These are phyloP conservation scores for Lablab purpureus DNA, from an alignment of 306 rosid species.

Conservation along the genomic window DNA sequence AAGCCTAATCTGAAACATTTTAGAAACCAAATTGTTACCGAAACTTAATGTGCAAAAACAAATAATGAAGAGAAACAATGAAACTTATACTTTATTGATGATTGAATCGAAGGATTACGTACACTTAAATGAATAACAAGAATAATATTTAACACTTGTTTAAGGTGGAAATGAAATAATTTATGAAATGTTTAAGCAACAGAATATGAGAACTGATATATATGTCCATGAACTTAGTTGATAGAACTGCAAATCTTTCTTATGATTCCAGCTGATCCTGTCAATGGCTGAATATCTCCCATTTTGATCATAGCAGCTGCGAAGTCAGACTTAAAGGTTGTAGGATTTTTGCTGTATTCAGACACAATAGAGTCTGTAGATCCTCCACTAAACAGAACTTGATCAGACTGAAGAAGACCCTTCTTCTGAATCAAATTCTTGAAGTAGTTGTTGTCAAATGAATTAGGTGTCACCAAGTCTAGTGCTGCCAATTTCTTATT, in stretches of 20 bases:
- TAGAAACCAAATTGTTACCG: too few relatives aligned
- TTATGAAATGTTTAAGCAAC: not conserved
- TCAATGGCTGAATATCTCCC: conserved; percentile 47
- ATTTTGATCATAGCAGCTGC: conserved; percentile 55
- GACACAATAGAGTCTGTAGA: conserved; percentile 41
- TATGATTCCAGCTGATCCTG: conserved; percentile 37
- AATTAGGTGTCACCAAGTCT: conserved; percentile 68
- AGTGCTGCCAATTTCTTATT: conserved; percentile 55
- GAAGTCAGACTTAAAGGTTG: conserved; percentile 47
- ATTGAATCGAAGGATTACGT: not conserved
- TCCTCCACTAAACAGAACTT: conserved; percentile 50
- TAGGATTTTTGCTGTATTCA: conserved; percentile 49
- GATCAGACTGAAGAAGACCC: conserved; percentile 65
- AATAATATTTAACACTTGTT: conserved; percentile 10
- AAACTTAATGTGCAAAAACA: too few relatives aligned
- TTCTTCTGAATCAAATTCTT: conserved; percentile 64
- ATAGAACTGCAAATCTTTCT: conserved; percentile 43
- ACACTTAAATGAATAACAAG: conserved; percentile 10
- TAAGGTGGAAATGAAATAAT: not conserved
- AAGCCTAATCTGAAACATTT: too few relatives aligned
- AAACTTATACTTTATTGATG: not conserved
- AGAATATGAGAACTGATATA: not conserved
- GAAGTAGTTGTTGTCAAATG: conserved; percentile 65
- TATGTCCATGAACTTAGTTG: conserved; percentile 16
- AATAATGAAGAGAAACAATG: not conserved